Conservation (phyloP, 495 filamentous ascomycete genomes). For the Zalerion maritima region DNA sequence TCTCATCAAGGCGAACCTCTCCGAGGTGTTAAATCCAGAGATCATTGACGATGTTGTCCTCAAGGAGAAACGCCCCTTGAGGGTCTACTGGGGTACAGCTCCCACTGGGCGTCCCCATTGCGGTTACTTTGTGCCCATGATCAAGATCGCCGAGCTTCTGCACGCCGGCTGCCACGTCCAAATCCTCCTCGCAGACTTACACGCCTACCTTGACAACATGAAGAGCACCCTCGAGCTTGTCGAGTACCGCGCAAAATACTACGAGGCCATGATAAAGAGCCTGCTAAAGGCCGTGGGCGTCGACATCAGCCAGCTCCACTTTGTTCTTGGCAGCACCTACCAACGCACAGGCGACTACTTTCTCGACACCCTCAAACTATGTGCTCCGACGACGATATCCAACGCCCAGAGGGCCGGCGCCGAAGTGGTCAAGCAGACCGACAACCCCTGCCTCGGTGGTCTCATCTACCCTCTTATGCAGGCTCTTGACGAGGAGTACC, state of each 20-base stretch:
- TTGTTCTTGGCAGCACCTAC: conserved; percentile 76
- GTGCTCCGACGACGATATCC: conserved; percentile 41
- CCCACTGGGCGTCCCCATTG: conserved; percentile 69
- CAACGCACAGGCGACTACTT: conserved; percentile 54
- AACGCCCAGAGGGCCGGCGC: conserved; percentile 79
- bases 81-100: conserved; percentile 86
- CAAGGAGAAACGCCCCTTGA: conserved; percentile 52
- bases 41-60: conserved; percentile 64
- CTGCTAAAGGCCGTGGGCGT: conserved; percentile 58
- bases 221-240: conserved; percentile 87
- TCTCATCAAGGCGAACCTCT: conserved; percentile 68
- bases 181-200: conserved; percentile 70
- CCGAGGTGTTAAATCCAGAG: conserved; percentile 74
- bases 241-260: conserved; percentile 58
- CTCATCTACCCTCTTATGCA: conserved; percentile 85
- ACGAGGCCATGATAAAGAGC: conserved; percentile 47
- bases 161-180: conserved; percentile 69
- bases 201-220: conserved; percentile 67
- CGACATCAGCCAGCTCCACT: conserved; percentile 61
- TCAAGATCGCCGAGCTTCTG: conserved; percentile 85
- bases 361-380: conserved; percentile 60
- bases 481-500: conserved; percentile 79
- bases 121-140: conserved; percentile 70
- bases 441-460: conserved; percentile 58
- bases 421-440: conserved; percentile 84